Conservation (phyloP, 2,329 filamentous ascomycete species). For the Xylogone sp. region DNA sequence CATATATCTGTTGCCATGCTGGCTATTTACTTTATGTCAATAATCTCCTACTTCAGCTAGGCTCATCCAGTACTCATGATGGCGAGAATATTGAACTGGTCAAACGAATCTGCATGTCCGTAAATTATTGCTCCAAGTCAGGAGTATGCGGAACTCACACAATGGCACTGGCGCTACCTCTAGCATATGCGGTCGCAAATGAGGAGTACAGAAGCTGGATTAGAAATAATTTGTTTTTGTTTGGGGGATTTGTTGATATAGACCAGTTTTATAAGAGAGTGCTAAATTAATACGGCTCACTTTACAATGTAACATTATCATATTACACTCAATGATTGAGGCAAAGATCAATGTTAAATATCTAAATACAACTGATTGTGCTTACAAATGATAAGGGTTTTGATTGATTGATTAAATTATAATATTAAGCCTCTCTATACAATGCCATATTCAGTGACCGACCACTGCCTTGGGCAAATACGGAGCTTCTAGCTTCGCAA, state of each 20-base stretch:
- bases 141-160: conserved; percentile 1
- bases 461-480: conserved; percentile 39
- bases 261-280: not conserved
- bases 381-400: not conserved
- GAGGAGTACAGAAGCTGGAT: not conserved
- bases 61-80: not conserved
- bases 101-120: not conserved
- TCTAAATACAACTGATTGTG: no score
- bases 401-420: not conserved
- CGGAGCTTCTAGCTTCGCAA: conserved; percentile 46
- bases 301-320: no score
- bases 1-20: not conserved
- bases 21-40: not conserved
- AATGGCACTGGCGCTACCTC: not conserved
- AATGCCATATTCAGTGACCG: not conserved
- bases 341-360: no score
- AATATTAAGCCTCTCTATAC: not conserved
- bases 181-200: not conserved
- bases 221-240: not conserved
- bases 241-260: not conserved
- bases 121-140: not conserved
- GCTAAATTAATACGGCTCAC: no score
- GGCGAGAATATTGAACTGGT: not conserved
- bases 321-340: no score
- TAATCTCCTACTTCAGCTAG: not conserved